Conservation (phyloP, 139 green algal genomes). For the Parachlorella kessleri region DNA sequence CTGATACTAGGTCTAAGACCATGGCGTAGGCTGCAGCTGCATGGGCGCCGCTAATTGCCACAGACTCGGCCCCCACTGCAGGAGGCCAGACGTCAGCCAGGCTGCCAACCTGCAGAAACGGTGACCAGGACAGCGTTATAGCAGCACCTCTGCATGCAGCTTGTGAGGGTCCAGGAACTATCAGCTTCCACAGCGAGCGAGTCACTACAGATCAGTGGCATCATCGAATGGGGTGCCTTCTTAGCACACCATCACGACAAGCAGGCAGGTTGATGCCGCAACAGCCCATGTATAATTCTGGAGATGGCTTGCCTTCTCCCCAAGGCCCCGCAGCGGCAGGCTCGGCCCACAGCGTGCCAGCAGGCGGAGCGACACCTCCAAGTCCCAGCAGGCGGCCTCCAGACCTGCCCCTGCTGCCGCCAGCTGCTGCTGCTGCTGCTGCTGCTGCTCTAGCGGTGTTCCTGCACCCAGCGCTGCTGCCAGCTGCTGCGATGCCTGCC, state of each 20-base stretch:
- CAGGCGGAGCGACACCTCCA: slow-evolving; percentile 18
- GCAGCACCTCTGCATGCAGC: no score
- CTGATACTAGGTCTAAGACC: no score
- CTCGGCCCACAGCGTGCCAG: slow-evolving; percentile 18
- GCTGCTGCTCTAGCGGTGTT: neutral
- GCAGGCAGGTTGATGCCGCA: no score
- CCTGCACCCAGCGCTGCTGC: neutral
- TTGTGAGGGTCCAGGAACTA: no score
- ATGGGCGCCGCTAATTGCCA: neutral
- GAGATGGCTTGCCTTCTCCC: no score
- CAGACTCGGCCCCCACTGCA: neutral
- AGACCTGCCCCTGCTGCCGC: neutral
- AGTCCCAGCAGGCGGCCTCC: neutral
- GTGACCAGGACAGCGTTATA: no score
- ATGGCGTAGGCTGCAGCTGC: no score
- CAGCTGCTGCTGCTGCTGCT: neutral
- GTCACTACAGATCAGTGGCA: no score
- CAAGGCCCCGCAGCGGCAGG: slow-evolving; percentile 5
- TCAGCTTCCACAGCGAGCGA: no score
- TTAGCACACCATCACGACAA: no score
- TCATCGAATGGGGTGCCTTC: no score
- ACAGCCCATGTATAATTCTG: no score
- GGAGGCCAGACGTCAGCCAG: slow-evolving; percentile 1
- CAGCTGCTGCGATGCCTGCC: neutral
- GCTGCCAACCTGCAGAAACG: slow-evolving; percentile 2